Base-by-base conservation (phyloP, 1,284 basidiomycete species). In the Ceratobasidium sp. region DNA sequence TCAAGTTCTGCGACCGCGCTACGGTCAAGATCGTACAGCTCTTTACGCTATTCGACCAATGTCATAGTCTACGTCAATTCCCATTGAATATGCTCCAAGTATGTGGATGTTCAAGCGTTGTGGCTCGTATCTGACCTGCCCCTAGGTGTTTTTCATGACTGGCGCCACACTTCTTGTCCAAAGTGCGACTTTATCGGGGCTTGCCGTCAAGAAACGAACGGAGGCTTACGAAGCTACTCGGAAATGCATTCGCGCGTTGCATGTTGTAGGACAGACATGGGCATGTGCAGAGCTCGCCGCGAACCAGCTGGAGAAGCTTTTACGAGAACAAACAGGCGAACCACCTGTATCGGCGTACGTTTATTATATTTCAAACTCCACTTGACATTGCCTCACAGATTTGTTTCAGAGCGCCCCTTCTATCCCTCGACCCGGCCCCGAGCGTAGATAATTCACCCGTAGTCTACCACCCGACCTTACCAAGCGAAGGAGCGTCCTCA, bases 11-110 rank as follows among this genome's bases (percentile, higher is more conserved):
- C 81, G 88, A 89, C 78, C 85, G 86, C n/a, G 89, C 90, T 0
- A 90, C 90, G 0, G 84, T 88, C 48, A 88, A 89, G 73, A 89
- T 91, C 74, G 88, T 92, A 81, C 85, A 88, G 14, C 83, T 91
- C 0, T 82, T 89, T 1, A 60, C 48, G 44, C 22, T 72, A 33
- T 72, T 72, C 41, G 67, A 72, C 24, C 48, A 60, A 31, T 60
- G 56, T 9, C 56, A 72, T 47, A 78, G 78, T 4, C 41, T 72
- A 24, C 45, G 33, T 27, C 50, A 33, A 15, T 72, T 60, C 31
- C 67, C 67, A 14, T 72, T 72, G 45, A 36, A 33, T 8, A 72
- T 72, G 67, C 54, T 72, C 11, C 67, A 72, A 45, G 67, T 60
- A 11, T 48, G 67, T 14, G 14, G 14, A 7, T 2, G 27, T 19